Evolutionary conservation across 768 basidiomycete genomes (phyloP).

Genomic region (Psilocybe sp.): DNA sequence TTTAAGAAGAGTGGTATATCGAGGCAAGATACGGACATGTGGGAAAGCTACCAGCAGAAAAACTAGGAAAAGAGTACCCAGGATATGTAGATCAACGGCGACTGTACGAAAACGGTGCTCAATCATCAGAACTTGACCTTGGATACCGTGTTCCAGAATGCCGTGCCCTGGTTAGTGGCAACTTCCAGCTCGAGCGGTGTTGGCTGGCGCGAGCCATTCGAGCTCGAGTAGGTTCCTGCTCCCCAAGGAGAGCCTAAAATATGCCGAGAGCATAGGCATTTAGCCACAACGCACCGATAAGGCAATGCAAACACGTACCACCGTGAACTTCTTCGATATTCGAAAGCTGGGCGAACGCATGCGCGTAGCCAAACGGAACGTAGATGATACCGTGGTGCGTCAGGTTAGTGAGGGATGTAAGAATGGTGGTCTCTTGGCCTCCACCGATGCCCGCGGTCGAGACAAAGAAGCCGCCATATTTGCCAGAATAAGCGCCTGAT

Average conservation of each 20-base stretch:
- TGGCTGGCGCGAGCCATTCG: conserved; percentile 49
- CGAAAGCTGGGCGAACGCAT: conserved; percentile 26
- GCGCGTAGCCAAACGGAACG: conserved; percentile 35
- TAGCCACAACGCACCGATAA: not conserved
- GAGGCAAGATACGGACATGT: too few species aligned
- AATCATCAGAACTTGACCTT: conserved; percentile 19
- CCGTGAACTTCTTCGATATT: conserved; percentile 58
- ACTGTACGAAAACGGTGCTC: too few species aligned
- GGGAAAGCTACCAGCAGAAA: not conserved
- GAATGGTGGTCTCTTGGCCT: conserved; percentile 63
- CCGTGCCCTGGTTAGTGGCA: conserved; percentile 49
- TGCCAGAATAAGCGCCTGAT: conserved; percentile 56
- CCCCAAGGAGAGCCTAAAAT: conserved; percentile 71
- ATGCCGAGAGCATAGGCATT: conserved; percentile 1
- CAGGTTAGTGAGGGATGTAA: conserved; percentile 49
- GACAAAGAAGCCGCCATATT: conserved; percentile 67
- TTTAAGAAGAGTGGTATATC: too few species aligned
- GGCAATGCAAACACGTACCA: conserved; percentile 36
- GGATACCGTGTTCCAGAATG: conserved; percentile 50
- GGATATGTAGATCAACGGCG: not conserved
- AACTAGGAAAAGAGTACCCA: not conserved
- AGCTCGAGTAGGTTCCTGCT: conserved; percentile 59
- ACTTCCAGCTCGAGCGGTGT: conserved; percentile 50
- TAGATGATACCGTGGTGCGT: conserved; percentile 56
- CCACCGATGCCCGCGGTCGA: conserved; percentile 63